Conservation (phyloP, 768 basidiomycete genomes). For the Leccinum sublutescens region DNA sequence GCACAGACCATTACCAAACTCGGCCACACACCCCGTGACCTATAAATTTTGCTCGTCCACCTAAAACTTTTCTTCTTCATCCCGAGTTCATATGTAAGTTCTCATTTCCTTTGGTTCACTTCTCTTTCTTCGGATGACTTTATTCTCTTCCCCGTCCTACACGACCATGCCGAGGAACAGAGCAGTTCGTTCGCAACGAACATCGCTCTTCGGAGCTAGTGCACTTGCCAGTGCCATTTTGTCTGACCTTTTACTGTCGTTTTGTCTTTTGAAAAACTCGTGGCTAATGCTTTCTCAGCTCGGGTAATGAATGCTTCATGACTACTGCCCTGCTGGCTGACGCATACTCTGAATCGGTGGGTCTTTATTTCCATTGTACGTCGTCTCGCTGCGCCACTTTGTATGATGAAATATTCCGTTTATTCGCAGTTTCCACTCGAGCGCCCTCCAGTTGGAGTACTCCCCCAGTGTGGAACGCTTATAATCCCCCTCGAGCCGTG, state of each 20-base stretch:
- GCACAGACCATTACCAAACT: slow-evolving; percentile 35
- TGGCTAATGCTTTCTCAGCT: slow-evolving; percentile 17
- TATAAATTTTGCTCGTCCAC: slow-evolving; percentile 29
- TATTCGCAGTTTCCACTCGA: slow-evolving; percentile 91
- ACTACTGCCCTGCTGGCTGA: background rate
- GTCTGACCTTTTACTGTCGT: slow-evolving; percentile 50
- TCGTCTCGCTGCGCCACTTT: slow-evolving; percentile 20
- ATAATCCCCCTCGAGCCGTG: slow-evolving; percentile 65
- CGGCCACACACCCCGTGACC: slow-evolving; percentile 19
- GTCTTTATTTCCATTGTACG: slow-evolving; percentile 12
- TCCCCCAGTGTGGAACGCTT: slow-evolving; percentile 69
- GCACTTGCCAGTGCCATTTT: slow-evolving; percentile 90
- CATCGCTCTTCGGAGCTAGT: slow-evolving; percentile 60
- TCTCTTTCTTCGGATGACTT: slow-evolving; percentile 51
- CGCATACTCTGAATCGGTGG: slow-evolving; percentile 17
- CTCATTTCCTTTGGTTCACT: background rate
- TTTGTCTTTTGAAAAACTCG: background rate
- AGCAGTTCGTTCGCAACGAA: slow-evolving; percentile 78
- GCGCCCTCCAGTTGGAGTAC: slow-evolving; percentile 65
- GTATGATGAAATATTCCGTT: slow-evolving; percentile 60
- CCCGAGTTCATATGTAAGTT: slow-evolving; percentile 16
- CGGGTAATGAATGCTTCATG: background rate
- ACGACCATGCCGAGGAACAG: slow-evolving; percentile 87
- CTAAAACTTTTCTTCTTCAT: background rate
- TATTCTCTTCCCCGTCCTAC: slow-evolving; percentile 91